These are phyloP conservation scores for Leccinum olivaceopallidum DNA, from an alignment of 768 basidiomycete species.

Conservation along the genomic window DNA sequence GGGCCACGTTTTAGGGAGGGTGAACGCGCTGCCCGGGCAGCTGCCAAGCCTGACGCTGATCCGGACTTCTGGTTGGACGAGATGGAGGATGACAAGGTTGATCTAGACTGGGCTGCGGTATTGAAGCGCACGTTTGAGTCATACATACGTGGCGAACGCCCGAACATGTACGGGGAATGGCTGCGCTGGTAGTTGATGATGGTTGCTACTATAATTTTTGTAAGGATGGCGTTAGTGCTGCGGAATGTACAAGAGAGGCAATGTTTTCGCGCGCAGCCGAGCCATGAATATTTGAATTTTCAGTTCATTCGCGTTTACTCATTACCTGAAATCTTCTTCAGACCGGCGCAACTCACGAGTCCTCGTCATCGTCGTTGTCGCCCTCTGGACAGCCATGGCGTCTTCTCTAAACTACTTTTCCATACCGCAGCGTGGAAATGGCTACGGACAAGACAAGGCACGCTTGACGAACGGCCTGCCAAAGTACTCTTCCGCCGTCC, in stretches of 20 bases:
- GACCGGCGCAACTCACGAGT: constrained; percentile 21
- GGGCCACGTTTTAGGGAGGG: constrained; percentile 74
- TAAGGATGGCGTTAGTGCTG: constrained; percentile 12
- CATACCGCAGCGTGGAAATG: constrained; percentile 45
- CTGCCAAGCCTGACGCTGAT: constrained; percentile 20
- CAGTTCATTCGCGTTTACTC: constrained; percentile 3
- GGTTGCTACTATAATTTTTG: not conserved
- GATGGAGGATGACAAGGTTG: constrained; percentile 54
- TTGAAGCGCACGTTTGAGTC: constrained; percentile 94
- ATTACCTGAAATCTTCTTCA: constrained; percentile 16
- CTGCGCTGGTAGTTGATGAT: constrained; percentile 21
- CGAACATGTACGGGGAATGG: constrained; percentile 94
- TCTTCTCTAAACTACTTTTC: constrained; percentile 52
- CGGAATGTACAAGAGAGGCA: constrained; percentile 28
- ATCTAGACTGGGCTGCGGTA: constrained; percentile 85
- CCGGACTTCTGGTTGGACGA: constrained; percentile 31
- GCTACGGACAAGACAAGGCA: constrained; percentile 42
- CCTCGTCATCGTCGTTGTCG: constrained; percentile 17
- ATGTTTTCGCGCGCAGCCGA: constrained; percentile 25
- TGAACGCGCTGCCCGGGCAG: constrained; percentile 62
- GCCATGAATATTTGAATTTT: constrained; percentile 18
- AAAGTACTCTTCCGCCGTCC: constrained; percentile 55
- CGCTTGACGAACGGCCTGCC: constrained; percentile 46
- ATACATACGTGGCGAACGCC: constrained; percentile 81
- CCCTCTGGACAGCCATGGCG: constrained; percentile 35